Evolutionary conservation across 257 asterid species (phyloP).

Genomic region (Solanum chiquidenum): DNA sequence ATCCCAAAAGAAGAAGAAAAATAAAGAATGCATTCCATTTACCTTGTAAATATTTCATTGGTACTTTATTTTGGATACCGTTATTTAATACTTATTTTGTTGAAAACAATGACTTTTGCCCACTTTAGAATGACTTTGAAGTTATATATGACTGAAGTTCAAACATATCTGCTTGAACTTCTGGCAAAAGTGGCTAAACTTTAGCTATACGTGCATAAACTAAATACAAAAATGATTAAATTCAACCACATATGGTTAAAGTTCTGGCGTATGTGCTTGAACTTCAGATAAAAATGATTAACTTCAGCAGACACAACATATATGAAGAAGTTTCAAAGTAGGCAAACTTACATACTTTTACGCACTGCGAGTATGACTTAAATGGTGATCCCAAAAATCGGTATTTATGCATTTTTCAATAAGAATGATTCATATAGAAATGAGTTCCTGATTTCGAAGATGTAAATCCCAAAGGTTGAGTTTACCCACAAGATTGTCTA

Average conservation of each 20-base stretch:
- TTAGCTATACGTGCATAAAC: background rate
- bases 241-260: background rate
- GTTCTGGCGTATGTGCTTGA: background rate
- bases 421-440: background rate
- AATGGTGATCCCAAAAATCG: background rate
- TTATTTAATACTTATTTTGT: background rate
- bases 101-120: background rate
- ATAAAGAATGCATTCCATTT: background rate
- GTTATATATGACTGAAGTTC: background rate
- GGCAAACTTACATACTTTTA: background rate
- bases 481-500: constrained; percentile 22
- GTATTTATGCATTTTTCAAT: background rate
- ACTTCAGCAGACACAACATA: background rate
- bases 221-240: background rate
- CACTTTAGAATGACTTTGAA: background rate
- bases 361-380: background rate
- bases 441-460: background rate
- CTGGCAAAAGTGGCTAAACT: background rate
- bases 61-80: background rate
- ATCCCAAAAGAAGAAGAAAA: background rate
- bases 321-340: background rate
- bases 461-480: constrained; percentile 32
- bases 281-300: background rate
- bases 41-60: background rate
- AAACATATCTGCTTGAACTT: background rate